Base-by-base conservation (phyloP, 2,329 filamentous ascomycete genomes). In the Harringtonia lauricola region DNA sequence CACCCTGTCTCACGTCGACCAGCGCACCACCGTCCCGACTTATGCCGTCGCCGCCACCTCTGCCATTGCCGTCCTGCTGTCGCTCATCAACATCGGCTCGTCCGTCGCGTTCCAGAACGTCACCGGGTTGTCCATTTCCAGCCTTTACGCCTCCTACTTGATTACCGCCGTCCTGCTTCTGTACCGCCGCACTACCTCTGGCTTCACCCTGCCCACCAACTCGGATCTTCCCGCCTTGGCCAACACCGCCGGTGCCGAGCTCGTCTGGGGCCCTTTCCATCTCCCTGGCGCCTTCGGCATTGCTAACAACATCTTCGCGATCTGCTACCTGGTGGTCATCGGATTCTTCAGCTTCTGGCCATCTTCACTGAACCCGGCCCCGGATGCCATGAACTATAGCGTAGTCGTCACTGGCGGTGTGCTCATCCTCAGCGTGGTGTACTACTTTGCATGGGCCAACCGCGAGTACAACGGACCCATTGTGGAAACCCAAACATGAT, bases 321-420 rank as follows among this genome's bases (percentile, higher is more conserved):
- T 69, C 18, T 42, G 58, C 6, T 75, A 70, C 49, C 59, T 68
- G n/a, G 51, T 60, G 1, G 61, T 68, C 35, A 59, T 66, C 4
- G 61, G 69, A 36, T 59, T 72, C 44, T 68, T 71, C 49, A 60
- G 60, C 35, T 69, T 70, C 48, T 73, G 70, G 54, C 71, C 71
- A 0, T 51, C 57, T 0, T 45, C 51, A 2, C 55, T 61, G 34
- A 49, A 56, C 3, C 61, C 67, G 1, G 60, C 55, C 2, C 53
- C 60, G 1, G 50, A 50, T 12, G 62, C 59, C 3, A 71, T 72
- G 60, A 74, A 74, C 51, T 74, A 66, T 65, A 63, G 61, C 17
- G 51, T 59, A 17, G 56, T 68, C 1, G 61, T 72, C 22, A 67
- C 68, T 33, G 52, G 51, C 6, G 55, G 51, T 0, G 56, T 63